Conservation (phyloP, 164 flowering plant genomes). For the Stephania cephalantha region DNA sequence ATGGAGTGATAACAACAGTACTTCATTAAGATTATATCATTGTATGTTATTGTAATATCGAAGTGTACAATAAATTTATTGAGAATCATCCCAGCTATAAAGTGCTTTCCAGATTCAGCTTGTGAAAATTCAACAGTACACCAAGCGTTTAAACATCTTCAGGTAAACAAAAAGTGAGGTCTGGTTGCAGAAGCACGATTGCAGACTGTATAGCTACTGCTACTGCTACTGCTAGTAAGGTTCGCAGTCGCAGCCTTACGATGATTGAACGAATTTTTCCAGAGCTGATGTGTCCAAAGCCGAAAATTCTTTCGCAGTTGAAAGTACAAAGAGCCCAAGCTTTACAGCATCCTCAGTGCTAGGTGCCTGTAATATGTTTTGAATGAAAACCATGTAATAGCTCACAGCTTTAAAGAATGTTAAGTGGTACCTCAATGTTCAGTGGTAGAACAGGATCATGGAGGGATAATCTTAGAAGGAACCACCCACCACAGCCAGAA, state of each 20-base stretch:
- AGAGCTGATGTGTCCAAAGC: slow-evolving; percentile 77
- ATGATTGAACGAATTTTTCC: slow-evolving; percentile 46
- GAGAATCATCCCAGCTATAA: background rate
- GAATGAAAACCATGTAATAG: background rate
- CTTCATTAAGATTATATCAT: background rate
- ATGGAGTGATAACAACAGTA: too few relatives aligned
- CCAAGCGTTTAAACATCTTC: background rate
- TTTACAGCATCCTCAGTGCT: slow-evolving; percentile 70
- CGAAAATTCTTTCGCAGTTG: slow-evolving; percentile 58
- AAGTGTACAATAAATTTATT: background rate
- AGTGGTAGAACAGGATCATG: slow-evolving; percentile 98
- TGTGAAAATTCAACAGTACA: background rate
- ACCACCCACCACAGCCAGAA: slow-evolving; percentile 95
- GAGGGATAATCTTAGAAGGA: slow-evolving; percentile 89
- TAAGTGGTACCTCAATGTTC: slow-evolving; percentile 69
- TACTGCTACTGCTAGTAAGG: background rate
- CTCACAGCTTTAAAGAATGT: background rate
- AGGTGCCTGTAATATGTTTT: slow-evolving; percentile 44
- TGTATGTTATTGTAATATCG: background rate
- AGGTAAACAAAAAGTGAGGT: background rate
- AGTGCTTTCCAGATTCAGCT: background rate
- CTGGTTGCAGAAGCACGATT: background rate
- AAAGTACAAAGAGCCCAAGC: slow-evolving; percentile 68
- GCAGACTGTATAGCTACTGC: background rate
- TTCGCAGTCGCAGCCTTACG: slow-evolving; percentile 1